These are phyloP conservation scores for Magnusiomyces fungicola DNA, from an alignment of 1,139 yeast genomes.

Conservation along the genomic window DNA sequence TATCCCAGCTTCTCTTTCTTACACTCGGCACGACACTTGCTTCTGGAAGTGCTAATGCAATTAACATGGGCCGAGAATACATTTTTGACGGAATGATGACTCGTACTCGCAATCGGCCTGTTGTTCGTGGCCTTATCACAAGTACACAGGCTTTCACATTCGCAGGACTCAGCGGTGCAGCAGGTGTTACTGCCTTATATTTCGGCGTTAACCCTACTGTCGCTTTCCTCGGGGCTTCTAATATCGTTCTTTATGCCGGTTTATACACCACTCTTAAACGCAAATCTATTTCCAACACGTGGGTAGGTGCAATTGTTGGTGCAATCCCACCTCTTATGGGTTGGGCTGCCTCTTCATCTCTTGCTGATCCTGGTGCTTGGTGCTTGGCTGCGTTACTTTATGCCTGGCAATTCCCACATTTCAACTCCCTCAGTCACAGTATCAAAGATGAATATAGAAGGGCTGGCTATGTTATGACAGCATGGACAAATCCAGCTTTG, in stretches of 20 bases:
- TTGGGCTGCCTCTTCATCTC: conserved; percentile 87
- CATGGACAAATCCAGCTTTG: conserved; percentile 82
- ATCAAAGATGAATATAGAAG: conserved; percentile 78
- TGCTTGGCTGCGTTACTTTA: conserved; percentile 80
- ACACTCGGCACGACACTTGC: conserved; percentile 82
- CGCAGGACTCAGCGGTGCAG: conserved; percentile 64
- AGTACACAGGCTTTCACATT: conserved; percentile 72
- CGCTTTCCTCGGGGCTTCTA: conserved; percentile 65
- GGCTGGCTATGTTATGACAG: conserved; percentile 96
- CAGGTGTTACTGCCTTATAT: conserved; percentile 64
- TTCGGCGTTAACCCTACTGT: conserved; percentile 84
- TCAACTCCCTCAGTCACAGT: conserved; percentile 84
- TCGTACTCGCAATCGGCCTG: conserved; percentile 84
- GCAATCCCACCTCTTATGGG: conserved; percentile 99
- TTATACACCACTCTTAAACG: conserved; percentile 86
- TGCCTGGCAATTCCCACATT: conserved; percentile 99
- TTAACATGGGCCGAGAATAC: conserved; percentile 95
- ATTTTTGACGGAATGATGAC: conserved; percentile 82
- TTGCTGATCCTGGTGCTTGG: conserved; percentile 91
- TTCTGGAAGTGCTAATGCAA: conserved; percentile 93
- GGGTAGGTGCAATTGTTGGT: conserved; percentile 98
- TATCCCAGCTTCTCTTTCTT: conserved; percentile 60
- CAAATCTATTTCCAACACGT: conserved; percentile 76
- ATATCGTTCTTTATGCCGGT: conserved; percentile 82
- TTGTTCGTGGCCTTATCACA: conserved; percentile 73